Evolutionary conservation across 352 stramenopile genomes (phyloP).

Genomic region (Phytopythium sindhum): DNA sequence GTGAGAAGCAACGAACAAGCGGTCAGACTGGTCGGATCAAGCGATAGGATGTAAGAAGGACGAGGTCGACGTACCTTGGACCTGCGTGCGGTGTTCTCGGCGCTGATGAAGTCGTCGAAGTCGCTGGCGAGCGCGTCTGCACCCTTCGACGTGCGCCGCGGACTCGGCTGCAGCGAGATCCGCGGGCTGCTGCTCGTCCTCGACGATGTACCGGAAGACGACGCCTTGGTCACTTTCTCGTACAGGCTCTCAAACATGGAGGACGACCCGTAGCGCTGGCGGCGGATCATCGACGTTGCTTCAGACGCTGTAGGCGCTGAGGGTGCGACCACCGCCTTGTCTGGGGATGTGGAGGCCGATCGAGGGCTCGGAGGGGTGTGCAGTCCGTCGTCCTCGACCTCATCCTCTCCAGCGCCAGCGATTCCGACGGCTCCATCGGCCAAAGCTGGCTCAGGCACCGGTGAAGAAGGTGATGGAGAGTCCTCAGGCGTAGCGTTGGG

Average conservation of each 20-base stretch:
- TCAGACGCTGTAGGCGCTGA: too few relatives aligned
- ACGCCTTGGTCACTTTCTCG: conserved; percentile 21
- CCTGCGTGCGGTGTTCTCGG: not conserved
- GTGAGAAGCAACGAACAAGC: too few relatives aligned
- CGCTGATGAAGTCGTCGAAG: conserved; percentile 28
- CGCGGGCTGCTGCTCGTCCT: not conserved
- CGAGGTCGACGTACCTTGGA: not conserved
- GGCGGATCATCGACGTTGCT: not conserved
- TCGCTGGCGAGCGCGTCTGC: conserved; percentile 11
- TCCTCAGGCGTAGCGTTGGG: not conserved
- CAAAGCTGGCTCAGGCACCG: not conserved
- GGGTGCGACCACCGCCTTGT: not conserved
- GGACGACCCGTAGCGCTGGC: not conserved
- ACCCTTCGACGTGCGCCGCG: not conserved
- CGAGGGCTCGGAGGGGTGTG: conserved; percentile 10
- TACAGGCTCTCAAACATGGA: conserved; percentile 23
- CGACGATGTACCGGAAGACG: not conserved
- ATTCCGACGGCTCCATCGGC: not conserved
- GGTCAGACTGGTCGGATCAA: not conserved
- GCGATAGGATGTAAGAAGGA: not conserved
- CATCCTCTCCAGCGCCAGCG: not conserved
- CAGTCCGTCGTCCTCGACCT: conserved; percentile 3
- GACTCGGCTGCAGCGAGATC: conserved; percentile 11
- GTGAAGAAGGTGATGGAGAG: not conserved
- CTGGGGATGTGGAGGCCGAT: not conserved